Conservation (phyloP, 768 basidiomycete genomes). For the Mycena rosella region DNA sequence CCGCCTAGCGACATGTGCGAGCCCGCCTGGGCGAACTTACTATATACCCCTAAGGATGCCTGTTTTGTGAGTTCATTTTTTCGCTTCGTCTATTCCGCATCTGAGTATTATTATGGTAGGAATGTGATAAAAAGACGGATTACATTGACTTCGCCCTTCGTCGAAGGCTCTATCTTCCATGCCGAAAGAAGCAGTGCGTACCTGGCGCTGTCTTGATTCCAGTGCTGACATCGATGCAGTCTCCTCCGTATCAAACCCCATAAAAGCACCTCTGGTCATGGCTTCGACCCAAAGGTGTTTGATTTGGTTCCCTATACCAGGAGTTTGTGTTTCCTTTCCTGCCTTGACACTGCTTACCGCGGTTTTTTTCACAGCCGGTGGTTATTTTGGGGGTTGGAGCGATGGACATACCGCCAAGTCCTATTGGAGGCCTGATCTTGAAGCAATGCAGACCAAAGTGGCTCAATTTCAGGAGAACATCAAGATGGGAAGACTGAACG, state of each 20-base stretch:
- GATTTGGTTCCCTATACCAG: conserved; percentile 11
- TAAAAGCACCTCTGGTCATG: neutral
- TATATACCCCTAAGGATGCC: neutral
- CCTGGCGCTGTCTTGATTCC: neutral
- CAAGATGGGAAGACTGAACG: neutral
- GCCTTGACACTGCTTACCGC: neutral
- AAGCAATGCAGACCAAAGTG: conserved; percentile 3
- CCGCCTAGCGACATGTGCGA: conserved; percentile 1
- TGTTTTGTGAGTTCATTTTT: conserved; percentile 10
- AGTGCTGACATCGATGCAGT: neutral
- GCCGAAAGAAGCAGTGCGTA: conserved; percentile 12
- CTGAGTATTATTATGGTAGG: neutral
- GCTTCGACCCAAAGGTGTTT: neutral
- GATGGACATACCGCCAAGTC: neutral
- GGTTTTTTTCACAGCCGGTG: neutral
- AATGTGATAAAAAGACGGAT: neutral
- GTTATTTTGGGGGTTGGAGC: conserved; percentile 6
- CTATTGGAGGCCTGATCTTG: conserved; percentile 6
- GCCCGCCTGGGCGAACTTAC: conserved; percentile 3
- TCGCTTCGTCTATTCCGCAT: neutral
- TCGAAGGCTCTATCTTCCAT: conserved; percentile 5
- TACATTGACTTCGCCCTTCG: conserved; percentile 11
- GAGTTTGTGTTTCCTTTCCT: neutral
- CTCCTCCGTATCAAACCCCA: conserved; percentile 5
- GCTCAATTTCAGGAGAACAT: neutral